phyloP scores from a whole-genome alignment of 208 protist genomes.

The Tritrichomonas foetus region DNA sequence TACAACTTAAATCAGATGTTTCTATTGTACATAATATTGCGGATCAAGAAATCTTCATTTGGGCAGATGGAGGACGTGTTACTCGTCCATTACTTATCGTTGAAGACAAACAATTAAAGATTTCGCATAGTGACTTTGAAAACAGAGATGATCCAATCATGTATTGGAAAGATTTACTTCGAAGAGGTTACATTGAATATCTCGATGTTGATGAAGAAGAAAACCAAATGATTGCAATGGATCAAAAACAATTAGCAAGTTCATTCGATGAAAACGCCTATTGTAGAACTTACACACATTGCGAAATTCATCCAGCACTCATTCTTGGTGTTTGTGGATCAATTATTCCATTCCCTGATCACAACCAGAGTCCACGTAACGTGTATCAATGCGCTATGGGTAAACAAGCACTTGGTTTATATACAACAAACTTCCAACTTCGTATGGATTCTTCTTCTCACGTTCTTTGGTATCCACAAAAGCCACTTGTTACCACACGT shows the following conservation, averaged over 20 bases:
- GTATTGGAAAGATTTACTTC: constrained; percentile 75
- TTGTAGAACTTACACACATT: constrained; percentile 76
- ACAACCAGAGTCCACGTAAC: constrained; percentile 88
- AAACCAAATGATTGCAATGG: constrained; percentile 26
- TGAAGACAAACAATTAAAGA: constrained; percentile 61
- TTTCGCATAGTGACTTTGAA: constrained; percentile 52
- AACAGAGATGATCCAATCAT: constrained; percentile 55
- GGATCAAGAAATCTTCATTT: constrained; percentile 68
- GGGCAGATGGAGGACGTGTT: constrained; percentile 66
- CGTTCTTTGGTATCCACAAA: constrained; percentile 88
- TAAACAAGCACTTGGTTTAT: constrained; percentile 90
- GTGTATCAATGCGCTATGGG: constrained; percentile 92
- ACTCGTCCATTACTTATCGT: constrained; percentile 62
- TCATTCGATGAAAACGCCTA: constrained; percentile 67
- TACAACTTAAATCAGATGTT: constrained; percentile 56
- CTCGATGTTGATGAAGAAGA: constrained; percentile 71
- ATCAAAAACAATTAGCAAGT: constrained; percentile 63
- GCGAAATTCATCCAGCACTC: constrained; percentile 91
- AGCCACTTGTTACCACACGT: constrained; percentile 76
- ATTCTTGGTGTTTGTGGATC: constrained; percentile 84
- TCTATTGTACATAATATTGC: constrained; percentile 59
- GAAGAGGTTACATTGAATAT: constrained; percentile 76
- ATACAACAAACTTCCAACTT: constrained; percentile 78
- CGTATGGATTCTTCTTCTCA: constrained; percentile 85
- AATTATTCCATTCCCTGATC: constrained; percentile 91